These are phyloP conservation scores for Boletus barrowsii DNA, from an alignment of 768 basidiomycete genomes.

Conservation along the genomic window DNA sequence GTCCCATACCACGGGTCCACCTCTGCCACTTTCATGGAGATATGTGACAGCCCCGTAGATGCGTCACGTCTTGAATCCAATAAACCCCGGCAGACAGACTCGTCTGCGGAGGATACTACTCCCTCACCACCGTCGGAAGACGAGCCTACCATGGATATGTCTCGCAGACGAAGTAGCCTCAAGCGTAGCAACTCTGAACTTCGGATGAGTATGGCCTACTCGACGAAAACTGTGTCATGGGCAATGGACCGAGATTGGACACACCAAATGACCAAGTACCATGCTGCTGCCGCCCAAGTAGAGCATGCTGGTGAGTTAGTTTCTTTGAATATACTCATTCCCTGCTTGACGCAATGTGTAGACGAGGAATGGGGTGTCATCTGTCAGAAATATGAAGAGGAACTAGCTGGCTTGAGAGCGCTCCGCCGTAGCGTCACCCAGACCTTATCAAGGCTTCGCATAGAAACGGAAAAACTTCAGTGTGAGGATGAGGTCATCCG, in stretches of 20 bases:
- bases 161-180: conserved; percentile 60
- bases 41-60: conserved; percentile 34
- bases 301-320: conserved; percentile 37
- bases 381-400: conserved; percentile 55
- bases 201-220: conserved; percentile 45
- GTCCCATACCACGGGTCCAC: conserved; percentile 42
- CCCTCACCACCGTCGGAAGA: conserved; percentile 33
- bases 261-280: conserved; percentile 51
- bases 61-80: conserved; percentile 7
- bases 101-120: conserved; percentile 19
- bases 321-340: neutral
- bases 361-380: conserved; percentile 60
- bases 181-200: conserved; percentile 51
- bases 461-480: conserved; percentile 40
- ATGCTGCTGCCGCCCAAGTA: conserved; percentile 38
- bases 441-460: conserved; percentile 37
- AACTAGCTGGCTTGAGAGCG: conserved; percentile 56
- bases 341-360: conserved; percentile 23
- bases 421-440: conserved; percentile 52
- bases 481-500: conserved; percentile 40
- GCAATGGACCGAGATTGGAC: conserved; percentile 65
- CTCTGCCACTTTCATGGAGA: conserved; percentile 28
- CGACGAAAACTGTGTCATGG: conserved; percentile 71
- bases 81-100: conserved; percentile 14
- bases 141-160: conserved; percentile 32